Evolutionary conservation across 2,329 filamentous ascomycete species (phyloP), one percentile per base, ranked within the genome.

Genomic region (Phaeosphaeria sp.): DNA sequence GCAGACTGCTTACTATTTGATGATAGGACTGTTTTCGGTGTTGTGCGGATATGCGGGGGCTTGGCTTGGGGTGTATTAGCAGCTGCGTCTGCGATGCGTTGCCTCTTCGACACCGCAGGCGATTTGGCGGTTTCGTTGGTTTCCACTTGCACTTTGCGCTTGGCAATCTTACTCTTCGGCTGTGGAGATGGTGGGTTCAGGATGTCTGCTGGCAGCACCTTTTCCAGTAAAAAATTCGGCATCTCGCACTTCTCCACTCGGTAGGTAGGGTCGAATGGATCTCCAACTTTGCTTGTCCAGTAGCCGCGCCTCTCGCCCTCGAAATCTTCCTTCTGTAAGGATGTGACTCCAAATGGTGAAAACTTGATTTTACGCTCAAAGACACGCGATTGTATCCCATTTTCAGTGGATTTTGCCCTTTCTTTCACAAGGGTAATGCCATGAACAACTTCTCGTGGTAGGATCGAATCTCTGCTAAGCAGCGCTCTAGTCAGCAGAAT

Each of bases 281-380:
- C 46, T 9, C 49, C 49, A 18, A 40, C 51, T 18, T 55, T 55
- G 13, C 65, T 61, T 2, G 62, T 62, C 69, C 67, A 72, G 27
- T 65, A 56, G 0, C 65, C 66, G 17, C 68, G 64, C n/a, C 71
- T 64, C 20, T 74, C 72, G 1, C 60, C 70, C 8, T 67, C 71
- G 42, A 72, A 70, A 17, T 71, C 66, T 21, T 55, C 52, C 66
- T 68, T 70, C 55, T 71, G 64, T 27, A 77, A 56, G 15, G 44
- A 54, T 3, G 74, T 72, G 3, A 78, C 55, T 2, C 59, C 58
- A 22, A 74, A 69, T 1, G 78, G 75, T 2, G 69, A 71, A 56
- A 79, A 80, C 1, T 65, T 75, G 18, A 81, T 61, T 47, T 77
- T 79, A 27, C 59, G 67, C 55, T 73, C 71, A 6, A 69, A 50